Evolutionary conservation across 2,329 filamentous ascomycete genomes (phyloP), one percentile per base, ranked within the genome.

Genomic region (Reticulascus tulasneorum): DNA sequence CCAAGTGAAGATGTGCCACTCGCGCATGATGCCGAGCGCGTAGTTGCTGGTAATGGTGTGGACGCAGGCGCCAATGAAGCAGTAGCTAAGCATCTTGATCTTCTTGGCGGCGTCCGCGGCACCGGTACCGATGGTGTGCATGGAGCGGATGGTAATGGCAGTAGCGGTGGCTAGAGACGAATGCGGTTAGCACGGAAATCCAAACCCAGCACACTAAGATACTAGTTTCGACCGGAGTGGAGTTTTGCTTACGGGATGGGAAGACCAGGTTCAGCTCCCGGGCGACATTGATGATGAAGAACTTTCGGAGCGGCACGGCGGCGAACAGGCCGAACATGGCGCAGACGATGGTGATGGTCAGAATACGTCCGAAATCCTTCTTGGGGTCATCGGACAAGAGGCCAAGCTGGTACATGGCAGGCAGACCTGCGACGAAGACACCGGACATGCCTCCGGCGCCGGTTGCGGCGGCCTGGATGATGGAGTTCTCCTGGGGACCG

Each of bases 201-300:
- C 33, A 9, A 38, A 22, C 13, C 4, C 19, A 5, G 6, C 15
- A 13, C 2, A n/a, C 2, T 8, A 11, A n/a, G 7, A 9, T 11
- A 28, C 36, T 29, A 32, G 45, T 44, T n/a, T n/a, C n/a, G n/a
- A n/a, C n/a, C n/a, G n/a, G 5, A 23, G 11, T 4, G 4, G 1
- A 8, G 5, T 33, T 23, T 1, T 0, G 34, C 38, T 29, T 23
- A 41, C 38, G 56, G 1, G 74, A 71, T 1, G 76, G 77, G 56
- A 80, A 81, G 31, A 79, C 66, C 21, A 81, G 63, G 40, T 69
- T 70, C 25, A 80, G 56, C 56, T 81, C 75, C 9, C 76, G 66
- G 3, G 75, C 76, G 9, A 82, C 74, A 42, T 80, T 77, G 54
- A 83, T 73, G 55, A 83, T 73, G 63, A 82, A 83, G 63, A 84